These are phyloP conservation scores for Symmetrospora coprosmae DNA, from an alignment of 768 basidiomycete genomes.

Conservation along the genomic window DNA sequence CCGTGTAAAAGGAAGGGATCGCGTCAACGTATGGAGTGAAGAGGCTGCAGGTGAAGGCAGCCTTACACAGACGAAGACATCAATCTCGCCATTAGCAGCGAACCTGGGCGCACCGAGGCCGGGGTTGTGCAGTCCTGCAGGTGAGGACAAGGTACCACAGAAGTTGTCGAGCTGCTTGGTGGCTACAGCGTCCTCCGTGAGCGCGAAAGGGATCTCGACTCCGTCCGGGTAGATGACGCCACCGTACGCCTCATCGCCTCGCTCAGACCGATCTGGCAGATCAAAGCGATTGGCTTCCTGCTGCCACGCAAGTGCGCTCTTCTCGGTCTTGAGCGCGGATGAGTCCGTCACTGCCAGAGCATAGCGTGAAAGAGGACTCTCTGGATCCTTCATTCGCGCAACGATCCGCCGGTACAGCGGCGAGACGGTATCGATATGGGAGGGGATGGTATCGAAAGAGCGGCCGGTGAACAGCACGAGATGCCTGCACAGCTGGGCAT, in stretches of 20 bases:
- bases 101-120: too few species aligned
- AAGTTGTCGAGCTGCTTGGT: conserved; percentile 16
- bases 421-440: conserved; percentile 28
- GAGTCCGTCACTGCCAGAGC: background rate
- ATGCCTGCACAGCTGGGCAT: conserved; percentile 9
- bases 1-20: too few species aligned
- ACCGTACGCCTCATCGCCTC: conserved; percentile 16
- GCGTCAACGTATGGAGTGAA: background rate
- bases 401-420: conserved; percentile 22
- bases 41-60: background rate
- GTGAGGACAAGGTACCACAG: background rate
- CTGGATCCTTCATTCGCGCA: background rate
- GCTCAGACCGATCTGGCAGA: background rate
- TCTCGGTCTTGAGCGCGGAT: background rate
- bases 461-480: conserved; percentile 30
- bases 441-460: conserved; percentile 23
- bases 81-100: background rate
- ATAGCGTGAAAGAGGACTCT: background rate
- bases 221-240: conserved; percentile 12
- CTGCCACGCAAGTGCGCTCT: conserved; percentile 11
- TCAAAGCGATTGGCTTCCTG: conserved; percentile 20
- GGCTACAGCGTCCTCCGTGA: conserved; percentile 7
- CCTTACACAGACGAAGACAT: conserved; percentile 16
- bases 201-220: background rate
- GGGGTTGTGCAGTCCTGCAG: too few species aligned